Conservation (phyloP, 169 alveolate genomes). For the Eimeria zaria region DNA sequence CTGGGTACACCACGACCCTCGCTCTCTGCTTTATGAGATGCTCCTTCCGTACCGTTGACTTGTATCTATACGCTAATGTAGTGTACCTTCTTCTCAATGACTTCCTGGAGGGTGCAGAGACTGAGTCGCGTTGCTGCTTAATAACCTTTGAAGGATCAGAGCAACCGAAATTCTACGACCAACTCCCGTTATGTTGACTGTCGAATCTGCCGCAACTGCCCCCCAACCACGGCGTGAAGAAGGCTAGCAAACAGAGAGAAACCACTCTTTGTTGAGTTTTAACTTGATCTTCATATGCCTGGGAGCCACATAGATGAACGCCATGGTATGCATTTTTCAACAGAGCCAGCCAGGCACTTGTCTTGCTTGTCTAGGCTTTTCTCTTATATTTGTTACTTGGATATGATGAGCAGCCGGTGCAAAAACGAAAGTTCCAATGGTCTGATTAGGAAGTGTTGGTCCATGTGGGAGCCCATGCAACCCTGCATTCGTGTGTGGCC, state of each 20-base stretch:
- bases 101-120: neutral
- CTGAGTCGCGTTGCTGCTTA: no score
- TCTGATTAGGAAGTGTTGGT: neutral
- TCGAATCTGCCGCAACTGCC: neutral
- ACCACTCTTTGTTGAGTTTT: neutral
- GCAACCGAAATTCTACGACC: no score
- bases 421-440: neutral
- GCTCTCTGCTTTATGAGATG: neutral
- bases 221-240: neutral
- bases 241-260: neutral
- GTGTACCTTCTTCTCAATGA: neutral
- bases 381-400: neutral
- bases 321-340: neutral
- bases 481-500: neutral
- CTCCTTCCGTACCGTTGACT: neutral
- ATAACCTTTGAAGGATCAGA: no score
- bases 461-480: neutral
- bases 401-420: neutral
- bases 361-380: neutral
- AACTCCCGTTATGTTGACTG: neutral
- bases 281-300: neutral
- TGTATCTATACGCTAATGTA: neutral
- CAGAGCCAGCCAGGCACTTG: neutral
- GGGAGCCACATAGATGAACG: neutral
- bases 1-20: no score